Percentiles rank a stretch among this genome's conserved stretches.
phyloP scores from a whole-genome alignment of 2,329 filamentous ascomycete genomes.

The Tolypocladium nubicola region DNA sequence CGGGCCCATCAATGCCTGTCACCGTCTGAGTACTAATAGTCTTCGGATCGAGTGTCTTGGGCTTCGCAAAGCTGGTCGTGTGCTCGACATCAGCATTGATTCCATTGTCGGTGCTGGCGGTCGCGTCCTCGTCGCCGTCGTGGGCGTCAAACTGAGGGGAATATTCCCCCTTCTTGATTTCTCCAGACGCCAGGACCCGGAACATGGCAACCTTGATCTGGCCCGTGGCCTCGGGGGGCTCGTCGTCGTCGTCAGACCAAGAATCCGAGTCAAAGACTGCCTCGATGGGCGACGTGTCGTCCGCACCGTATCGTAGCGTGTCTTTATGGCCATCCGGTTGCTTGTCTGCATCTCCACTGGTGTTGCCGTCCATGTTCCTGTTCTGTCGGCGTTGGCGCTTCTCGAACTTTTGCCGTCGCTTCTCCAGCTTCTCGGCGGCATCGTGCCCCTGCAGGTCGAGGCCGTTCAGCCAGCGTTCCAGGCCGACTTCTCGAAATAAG shows the following conservation, averaged over 20 bases:
- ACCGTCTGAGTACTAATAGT: conserved; percentile 98
- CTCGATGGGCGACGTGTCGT: conserved; percentile 66
- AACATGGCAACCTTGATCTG: conserved; percentile 99
- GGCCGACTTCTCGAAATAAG: conserved; percentile 88
- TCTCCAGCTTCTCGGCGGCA: conserved; percentile 80
- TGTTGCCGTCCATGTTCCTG: conserved; percentile 25
- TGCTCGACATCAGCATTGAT: conserved; percentile 84
- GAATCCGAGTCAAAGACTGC: conserved; percentile 58
- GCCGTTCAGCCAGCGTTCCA: conserved; percentile 94
- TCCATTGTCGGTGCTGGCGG: conserved; percentile 40
- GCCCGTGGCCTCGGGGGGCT: conserved; percentile 84
- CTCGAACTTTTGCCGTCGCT: conserved; percentile 71
- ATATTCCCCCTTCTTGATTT: conserved; percentile 97
- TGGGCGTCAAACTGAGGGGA: conserved; percentile 96
- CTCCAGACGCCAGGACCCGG: conserved; percentile 85
- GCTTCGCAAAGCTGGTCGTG: conserved; percentile 95
- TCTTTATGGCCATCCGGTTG: conserved; percentile 34
- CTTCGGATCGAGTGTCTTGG: conserved; percentile 90
- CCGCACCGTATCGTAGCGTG: conserved; percentile 71
- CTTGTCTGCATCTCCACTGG: conserved; percentile 23
- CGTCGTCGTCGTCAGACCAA: conserved; percentile 71
- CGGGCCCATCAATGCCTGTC: conserved; percentile 92
- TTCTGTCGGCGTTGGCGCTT: conserved; percentile 56
- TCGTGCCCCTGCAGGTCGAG: conserved; percentile 91
- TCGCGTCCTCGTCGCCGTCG: conserved; percentile 74